Evolutionary conservation across 805 yeast genomes (phyloP), one percentile per base, ranked within the genome.

Genomic region (Metschnikowia bowlesiae): DNA sequence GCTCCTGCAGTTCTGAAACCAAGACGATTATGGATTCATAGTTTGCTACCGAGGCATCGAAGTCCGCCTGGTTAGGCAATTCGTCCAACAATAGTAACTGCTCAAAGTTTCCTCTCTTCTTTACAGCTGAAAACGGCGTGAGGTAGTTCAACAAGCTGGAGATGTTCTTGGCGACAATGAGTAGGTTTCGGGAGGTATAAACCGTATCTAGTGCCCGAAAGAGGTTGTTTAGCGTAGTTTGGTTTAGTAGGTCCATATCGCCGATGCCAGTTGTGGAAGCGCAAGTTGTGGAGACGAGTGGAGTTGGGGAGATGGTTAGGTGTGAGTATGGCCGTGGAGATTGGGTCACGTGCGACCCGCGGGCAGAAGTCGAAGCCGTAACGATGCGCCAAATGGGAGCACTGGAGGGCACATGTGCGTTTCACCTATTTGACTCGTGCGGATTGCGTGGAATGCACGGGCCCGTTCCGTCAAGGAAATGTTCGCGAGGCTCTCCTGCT

Each of bases 101-200:
- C 8, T 53, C 52, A 44, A 85, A 78, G 47, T 82, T 68, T 3
- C 78, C 83, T 36, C 66, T 70, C 36, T 71, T 70, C 57, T 80
- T 80, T 31, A 85, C 69, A 7, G 65, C 61, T 48, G 79, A 74
- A 62, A 83, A 84, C 9, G 85, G 80, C 10, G 83, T 76, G 34
- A 84, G 66, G 35, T 69, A 69, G 60, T 85, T 81, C 49, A 85
- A 64, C 10, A 78, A 60, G 0, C 78, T 67, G 2, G 85, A 71
- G 36, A 84, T 60, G 4, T 65, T 59, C 32, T 69, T 68, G 52
- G 84, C 85, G 33, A 82, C 62, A 13, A 76, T 47, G 18, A 63
- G 58, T 31, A 63, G 53, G 41, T 59, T 62, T 48, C 62, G 61
- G 11, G 55, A 46, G 9, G 71, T 59, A 46, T 57, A 58, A 13